Evolutionary conservation across 2,329 filamentous ascomycete species (phyloP), one percentile per base, ranked within the genome.

Genomic region (Diplodia seriata): DNA sequence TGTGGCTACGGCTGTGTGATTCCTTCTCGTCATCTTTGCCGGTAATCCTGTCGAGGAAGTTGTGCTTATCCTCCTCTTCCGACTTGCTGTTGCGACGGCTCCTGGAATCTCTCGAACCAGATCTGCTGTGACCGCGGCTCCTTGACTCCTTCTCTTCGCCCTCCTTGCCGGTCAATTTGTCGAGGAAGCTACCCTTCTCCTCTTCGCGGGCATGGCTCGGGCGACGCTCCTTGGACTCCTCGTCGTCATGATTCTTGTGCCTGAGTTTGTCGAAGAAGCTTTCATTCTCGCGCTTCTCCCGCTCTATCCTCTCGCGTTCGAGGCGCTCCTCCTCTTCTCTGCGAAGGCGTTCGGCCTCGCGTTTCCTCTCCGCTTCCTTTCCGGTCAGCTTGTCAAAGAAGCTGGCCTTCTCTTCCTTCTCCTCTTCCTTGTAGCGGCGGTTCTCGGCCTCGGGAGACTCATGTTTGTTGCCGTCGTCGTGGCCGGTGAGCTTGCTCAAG

Each of bases 321-420:
- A 50, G 59, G 8, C 40, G 51, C 43, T 57, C 51, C 18, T 54
- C 53, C 47, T 68, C 57, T 18, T 65, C 59, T 14, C 61, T 43
- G 23, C 66, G 66, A 26, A 20, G 56, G 15, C 50, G 57, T 43
- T 68, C 66, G 29, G 36, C 57, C 43, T 68, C 66, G 7, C 54
- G 50, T n/a, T 57, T 57, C 47, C 47, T 63, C 26, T 63, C 59
- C 51, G 64, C 66, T n/a, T 54, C 66, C 36, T 64, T 68, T n/a
- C 66, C 66, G 15, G 66, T 68, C 14, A 68, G 29, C n/a, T 33
- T 53, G 51, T 68, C 66, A 29, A 68, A 56, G 51, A 68, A 68
- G 57, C 36, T 55, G 50, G 57, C 57, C 59, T 68, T 68, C 50
- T 63, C 59, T n/a, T 68, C 50, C 50, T 63, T 61, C 33, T 55